Conservation (phyloP, 495 filamentous ascomycete genomes). For the Trypethelium eluteriae region DNA sequence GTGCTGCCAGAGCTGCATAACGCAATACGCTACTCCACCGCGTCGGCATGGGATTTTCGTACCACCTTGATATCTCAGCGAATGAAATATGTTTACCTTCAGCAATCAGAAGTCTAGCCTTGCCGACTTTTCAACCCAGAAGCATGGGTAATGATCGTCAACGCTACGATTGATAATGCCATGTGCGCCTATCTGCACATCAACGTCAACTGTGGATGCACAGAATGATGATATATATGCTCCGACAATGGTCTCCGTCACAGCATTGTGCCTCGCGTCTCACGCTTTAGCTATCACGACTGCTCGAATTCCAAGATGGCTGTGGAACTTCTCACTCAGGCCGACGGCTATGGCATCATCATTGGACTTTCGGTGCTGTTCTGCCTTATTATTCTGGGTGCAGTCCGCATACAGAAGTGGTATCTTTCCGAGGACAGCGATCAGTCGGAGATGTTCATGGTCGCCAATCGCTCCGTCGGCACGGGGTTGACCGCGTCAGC, state of each 20-base stretch:
- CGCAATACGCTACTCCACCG: slow-evolving; percentile 13
- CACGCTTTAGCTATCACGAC: background rate
- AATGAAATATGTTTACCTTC: background rate
- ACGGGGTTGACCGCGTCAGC: slow-evolving; percentile 46
- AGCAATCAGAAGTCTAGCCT: background rate
- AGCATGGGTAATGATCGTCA: background rate
- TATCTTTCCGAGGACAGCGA: slow-evolving; percentile 43
- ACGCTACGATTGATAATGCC: slow-evolving; percentile 1
- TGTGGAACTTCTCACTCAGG: slow-evolving; percentile 27
- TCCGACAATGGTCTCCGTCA: background rate
- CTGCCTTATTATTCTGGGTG: slow-evolving; percentile 39
- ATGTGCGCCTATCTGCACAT: background rate
- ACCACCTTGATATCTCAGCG: background rate
- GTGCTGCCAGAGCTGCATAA: slow-evolving; percentile 10
- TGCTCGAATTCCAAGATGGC: slow-evolving; percentile 8
- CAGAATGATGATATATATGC: slow-evolving; percentile 4
- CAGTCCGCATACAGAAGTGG: slow-evolving; percentile 38
- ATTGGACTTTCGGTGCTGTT: slow-evolving; percentile 40
- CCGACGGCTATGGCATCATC: slow-evolving; percentile 41
- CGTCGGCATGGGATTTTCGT: background rate
- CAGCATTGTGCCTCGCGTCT: background rate
- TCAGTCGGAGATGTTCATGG: slow-evolving; percentile 49
- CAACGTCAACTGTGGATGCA: background rate
- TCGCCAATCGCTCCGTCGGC: slow-evolving; percentile 43
- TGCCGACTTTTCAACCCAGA: background rate